Base-by-base conservation (phyloP, 805 yeast species). In the Ogataea paraovalis region DNA sequence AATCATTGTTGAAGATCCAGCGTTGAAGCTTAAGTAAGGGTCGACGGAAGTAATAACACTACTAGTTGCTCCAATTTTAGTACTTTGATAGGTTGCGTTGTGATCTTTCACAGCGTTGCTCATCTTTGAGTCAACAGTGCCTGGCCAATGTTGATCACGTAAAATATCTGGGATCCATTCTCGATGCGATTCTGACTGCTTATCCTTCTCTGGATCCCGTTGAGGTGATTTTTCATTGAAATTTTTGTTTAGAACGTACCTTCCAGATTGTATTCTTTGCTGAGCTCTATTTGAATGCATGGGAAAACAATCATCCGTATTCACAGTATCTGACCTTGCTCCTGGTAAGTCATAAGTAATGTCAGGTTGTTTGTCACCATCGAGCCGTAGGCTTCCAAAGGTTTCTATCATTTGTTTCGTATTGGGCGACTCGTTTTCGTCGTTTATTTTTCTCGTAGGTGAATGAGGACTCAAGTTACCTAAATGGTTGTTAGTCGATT, bases 81-180 rank as follows among this genome's bases (percentile, higher is more conserved):
- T 23, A 18, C 20, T 13, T 22, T 37, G 40, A 37, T 22, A 21
- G 9, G 41, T 13, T 39, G 38, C 8, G 13, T 19, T n/a, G 12
- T 25, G 32, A 8, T 39, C 32, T 13, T n/a, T 23, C 3, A 16
- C 10, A 39, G 19, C 3, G 21, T 7, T 38, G 6, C 18, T 14
- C 1, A 33, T 22, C 16, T 10, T 4, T n/a, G 38, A 34, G 10
- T 6, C 19, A 16, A 13, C 38, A 13, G 30, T 12, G 16, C 56
- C 62, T 2, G 61, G 59, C 68, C 68, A 64, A 21, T 52, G 47
- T 32, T 61, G 59, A 33, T 48, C 59, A 33, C 46, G 51, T 19
- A 64, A 41, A 19, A 61, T 51, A 19, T 56, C 55, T 1, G 68
- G 68, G 39, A 63, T 44, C 66, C 66, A 62, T 10, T 36, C 39